These are phyloP conservation scores for Antarctomyces pellizariae DNA, from an alignment of 495 filamentous ascomycete genomes.

Conservation along the genomic window DNA sequence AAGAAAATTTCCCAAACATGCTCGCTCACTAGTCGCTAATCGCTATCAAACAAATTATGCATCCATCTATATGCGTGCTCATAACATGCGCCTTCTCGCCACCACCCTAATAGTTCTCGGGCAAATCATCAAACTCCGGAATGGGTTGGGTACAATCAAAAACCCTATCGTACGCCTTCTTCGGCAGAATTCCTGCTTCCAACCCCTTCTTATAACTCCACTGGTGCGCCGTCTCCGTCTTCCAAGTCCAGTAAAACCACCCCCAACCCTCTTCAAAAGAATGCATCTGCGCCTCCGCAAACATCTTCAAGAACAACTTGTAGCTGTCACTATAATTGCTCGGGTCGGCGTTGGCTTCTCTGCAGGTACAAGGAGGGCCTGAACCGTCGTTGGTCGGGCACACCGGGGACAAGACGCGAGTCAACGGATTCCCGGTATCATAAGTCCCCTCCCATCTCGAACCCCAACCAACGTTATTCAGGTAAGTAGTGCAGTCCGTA, in stretches of 20 bases:
- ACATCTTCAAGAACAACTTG: constrained; percentile 66
- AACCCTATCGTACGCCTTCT: constrained; percentile 45
- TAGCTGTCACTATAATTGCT: constrained; percentile 44
- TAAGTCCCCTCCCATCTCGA: constrained; percentile 76
- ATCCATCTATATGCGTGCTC: too few species aligned
- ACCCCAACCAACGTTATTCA: constrained; percentile 79
- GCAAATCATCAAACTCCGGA: constrained; percentile 42
- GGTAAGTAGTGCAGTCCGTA: constrained; percentile 71
- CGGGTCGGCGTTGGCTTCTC: constrained; percentile 47
- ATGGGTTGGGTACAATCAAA: constrained; percentile 52
- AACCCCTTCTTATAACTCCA: constrained; percentile 87
- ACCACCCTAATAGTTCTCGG: constrained; percentile 57
- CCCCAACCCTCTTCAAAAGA: constrained; percentile 80
- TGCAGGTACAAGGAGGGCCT: constrained; percentile 39
- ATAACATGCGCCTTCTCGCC: too few species aligned
- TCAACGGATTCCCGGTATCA: constrained; percentile 28
- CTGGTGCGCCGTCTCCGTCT: constrained; percentile 55
- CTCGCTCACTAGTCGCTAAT: too few species aligned
- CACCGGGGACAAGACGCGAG: constrained; percentile 30
- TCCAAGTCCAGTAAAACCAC: constrained; percentile 98
- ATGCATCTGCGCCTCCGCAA: constrained; percentile 88
- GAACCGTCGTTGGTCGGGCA: constrained; percentile 40
- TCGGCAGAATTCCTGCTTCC: constrained; percentile 61
- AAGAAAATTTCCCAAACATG: too few species aligned
- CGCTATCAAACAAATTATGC: too few species aligned